Evolutionary conservation across 495 filamentous ascomycete genomes (phyloP), one percentile per base, ranked within the genome.

Genomic region (Aspergillus incahuasiensis): DNA sequence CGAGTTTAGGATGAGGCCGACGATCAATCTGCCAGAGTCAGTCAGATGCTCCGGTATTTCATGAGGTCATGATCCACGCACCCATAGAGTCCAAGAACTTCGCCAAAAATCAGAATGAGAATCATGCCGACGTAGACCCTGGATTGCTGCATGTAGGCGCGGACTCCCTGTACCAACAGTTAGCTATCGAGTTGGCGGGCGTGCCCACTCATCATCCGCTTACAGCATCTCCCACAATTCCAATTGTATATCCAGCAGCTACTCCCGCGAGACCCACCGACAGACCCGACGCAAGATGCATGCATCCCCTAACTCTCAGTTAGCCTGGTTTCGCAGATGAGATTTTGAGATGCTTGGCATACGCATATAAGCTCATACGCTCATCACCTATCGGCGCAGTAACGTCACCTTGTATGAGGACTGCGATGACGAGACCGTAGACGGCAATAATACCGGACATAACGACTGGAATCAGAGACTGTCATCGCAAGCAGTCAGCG

Each of bases 391-490:
- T 76, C 18, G 86, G 83, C 8, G 90, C 89, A 6, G 74, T 76
- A 67, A 97, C 80, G 62, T 92, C 88, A 62, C 86, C 84, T 15
- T 91, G 88, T 67, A 97, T 97, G 30, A 99, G 81, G 63, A 99
- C 94, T 16, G 92, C 85, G 59, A 99, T 89, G 59, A 99, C 94
- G 43, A 99, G 88, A 34, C 91, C 85, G 75, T 99, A 99, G 60
- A 99, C 95, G 34, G 94, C 94, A 62, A 99, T 91, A 67, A 99
- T 99, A 81, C 94, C 94, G 67, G 94, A 95, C 94, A 99, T 99
- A 77, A 99, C 90, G 59, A 97, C 92, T 52, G 92, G 94, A 64
- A 95, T 92, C 35, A 96, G 79, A 45, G 89, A 95, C 91, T 92
- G 60, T 52, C 41, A 21, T 15, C 13, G 40, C 64, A 52, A 59